Evolutionary conservation across 2,329 filamentous ascomycete genomes (phyloP), one percentile per base, ranked within the genome.

Genomic region (Cladosporium velox): DNA sequence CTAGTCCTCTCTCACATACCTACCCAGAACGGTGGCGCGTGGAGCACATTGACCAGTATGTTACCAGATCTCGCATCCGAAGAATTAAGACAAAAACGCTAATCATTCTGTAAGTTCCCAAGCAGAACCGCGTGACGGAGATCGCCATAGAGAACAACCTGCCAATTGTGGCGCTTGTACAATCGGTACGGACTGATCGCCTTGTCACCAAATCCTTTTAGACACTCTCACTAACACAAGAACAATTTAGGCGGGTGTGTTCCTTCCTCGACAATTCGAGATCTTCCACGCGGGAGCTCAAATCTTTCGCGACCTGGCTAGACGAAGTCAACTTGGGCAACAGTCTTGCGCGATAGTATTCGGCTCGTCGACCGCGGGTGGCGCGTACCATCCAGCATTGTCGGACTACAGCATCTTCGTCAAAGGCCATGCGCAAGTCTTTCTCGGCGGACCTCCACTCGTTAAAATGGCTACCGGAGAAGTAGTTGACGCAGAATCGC

Each of bases 391-490:
- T 61, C 79, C 79, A 1, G 79, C 77, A 2, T 65, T 81, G 1
- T 80, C 80, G 1, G 75, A 81, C 65, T 81, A 82, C 63, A 81
- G 79, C 8, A 79, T 80, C 44, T 80, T 80, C 57, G 78, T 80
- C 0, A 72, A 80, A 51, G 74, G 77, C 15, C 79, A 83, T 66
- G 80, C 79, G 0, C 80, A 82, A 64, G 79, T 78, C 0, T 83
- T 82, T 59, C 73, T 82, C 0, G 81, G 76, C 7, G 80, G 81
- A 0, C 81, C 81, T 0, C 81, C 81, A 0, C 72, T 82, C 8
- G 80, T 82, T 1, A 81, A 82, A 66, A 82, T 82, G 80, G 80
- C 81, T 0, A 83, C 80, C 0, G 80, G 81, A 2, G 80, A 83
- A 60, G 68, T 78, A 0, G 76, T 80, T 24, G 78, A 72, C 1